phyloP scores from a whole-genome alignment of 2,329 filamentous ascomycete species.

The Gaeumannomyces sp. region DNA sequence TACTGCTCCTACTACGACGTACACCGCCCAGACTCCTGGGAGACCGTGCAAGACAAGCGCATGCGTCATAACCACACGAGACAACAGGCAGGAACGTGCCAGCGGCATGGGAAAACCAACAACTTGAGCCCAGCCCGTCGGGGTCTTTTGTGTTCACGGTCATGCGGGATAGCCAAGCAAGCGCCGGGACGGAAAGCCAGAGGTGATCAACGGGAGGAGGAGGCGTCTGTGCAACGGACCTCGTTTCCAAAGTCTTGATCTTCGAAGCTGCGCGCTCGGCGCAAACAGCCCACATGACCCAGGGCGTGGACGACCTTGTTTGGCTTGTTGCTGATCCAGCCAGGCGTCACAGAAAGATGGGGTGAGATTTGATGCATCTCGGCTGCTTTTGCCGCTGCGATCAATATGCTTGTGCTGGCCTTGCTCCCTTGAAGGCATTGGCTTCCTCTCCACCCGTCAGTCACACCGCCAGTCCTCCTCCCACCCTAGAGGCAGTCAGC shows the following conservation, averaged over 20 bases:
- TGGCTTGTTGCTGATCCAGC: neutral
- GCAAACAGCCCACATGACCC: neutral
- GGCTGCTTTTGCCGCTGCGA: conserved; percentile 4
- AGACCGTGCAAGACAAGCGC: too few species aligned
- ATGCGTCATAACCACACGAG: neutral
- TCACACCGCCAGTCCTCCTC: neutral
- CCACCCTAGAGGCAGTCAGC: too few species aligned
- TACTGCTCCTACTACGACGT: too few species aligned
- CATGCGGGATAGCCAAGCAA: conserved; percentile 1
- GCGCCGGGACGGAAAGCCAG: neutral
- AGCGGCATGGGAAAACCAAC: neutral
- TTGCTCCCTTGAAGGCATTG: neutral
- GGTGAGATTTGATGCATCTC: conserved; percentile 3
- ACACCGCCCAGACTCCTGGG: neutral
- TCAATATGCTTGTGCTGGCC: neutral
- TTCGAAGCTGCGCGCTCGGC: neutral
- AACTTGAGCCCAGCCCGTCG: neutral
- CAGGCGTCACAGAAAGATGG: neutral
- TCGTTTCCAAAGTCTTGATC: neutral
- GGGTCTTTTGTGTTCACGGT: neutral
- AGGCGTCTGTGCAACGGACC: too few species aligned
- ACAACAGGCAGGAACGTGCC: neutral
- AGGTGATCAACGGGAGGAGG: too few species aligned
- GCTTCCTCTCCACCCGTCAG: neutral
- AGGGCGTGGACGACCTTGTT: neutral